Evolutionary conservation across 371 early-diverging fungal genomes (phyloP).

Genomic region (Mucor plumbeus): DNA sequence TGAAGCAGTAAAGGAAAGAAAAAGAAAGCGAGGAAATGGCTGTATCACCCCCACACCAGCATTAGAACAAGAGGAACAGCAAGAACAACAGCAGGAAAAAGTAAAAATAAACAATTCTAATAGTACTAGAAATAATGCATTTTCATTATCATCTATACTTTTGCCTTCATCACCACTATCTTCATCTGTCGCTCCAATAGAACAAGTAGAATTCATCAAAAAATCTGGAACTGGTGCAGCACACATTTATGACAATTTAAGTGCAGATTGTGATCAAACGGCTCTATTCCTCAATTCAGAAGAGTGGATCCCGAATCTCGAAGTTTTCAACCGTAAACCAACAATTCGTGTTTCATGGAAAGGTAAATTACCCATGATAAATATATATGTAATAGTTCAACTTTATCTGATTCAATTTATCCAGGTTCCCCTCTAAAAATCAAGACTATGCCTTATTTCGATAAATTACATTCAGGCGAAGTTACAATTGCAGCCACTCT

Average conservation of each 20-base stretch:
- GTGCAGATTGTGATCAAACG: slow-evolving; percentile 22
- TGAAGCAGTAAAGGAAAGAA: neutral
- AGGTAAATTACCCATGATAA: slow-evolving; percentile 20
- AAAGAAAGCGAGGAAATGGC: slow-evolving; percentile 10
- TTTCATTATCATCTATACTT: neutral
- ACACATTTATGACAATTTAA: slow-evolving; percentile 25
- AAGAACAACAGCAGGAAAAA: neutral
- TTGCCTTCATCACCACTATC: neutral
- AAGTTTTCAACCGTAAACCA: slow-evolving; percentile 31
- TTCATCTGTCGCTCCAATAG: neutral
- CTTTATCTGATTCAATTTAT: neutral
- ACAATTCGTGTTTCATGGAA: slow-evolving; percentile 35
- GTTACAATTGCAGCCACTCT: slow-evolving; percentile 67
- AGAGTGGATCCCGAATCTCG: slow-evolving; percentile 36
- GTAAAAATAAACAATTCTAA: neutral
- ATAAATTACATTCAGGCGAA: slow-evolving; percentile 64
- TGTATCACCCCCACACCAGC: slow-evolving; percentile 10
- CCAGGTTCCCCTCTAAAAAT: slow-evolving; percentile 58
- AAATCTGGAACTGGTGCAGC: slow-evolving; percentile 32
- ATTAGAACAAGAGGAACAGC: neutral
- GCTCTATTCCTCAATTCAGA: slow-evolving; percentile 17
- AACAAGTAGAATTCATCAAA: slow-evolving; percentile 10
- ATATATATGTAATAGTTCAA: neutral
- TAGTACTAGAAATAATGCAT: neutral
- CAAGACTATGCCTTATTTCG: slow-evolving; percentile 49